Evolutionary conservation across 352 stramenopile genomes (phyloP).

Genomic region (Pythium insidiosum): DNA sequence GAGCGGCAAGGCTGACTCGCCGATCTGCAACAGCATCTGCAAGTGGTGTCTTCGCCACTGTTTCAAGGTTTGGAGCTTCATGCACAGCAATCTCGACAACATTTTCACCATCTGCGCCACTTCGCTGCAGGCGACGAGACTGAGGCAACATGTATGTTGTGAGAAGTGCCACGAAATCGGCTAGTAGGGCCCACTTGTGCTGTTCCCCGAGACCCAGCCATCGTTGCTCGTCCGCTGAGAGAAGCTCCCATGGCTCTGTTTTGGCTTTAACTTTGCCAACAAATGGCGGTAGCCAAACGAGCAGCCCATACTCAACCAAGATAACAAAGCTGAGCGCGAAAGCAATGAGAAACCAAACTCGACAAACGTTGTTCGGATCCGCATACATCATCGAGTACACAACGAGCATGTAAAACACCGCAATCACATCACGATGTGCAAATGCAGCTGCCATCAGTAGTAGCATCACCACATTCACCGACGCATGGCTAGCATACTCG

Average conservation of each 20-base stretch:
- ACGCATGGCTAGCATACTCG: constrained; percentile 66
- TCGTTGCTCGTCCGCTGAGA: constrained; percentile 47
- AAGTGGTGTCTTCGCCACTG: too few relatives aligned
- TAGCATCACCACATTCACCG: constrained; percentile 72
- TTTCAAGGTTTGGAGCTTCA: too few relatives aligned
- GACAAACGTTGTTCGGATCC: constrained; percentile 34
- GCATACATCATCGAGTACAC: constrained; percentile 80
- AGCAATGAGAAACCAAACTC: constrained; percentile 44
- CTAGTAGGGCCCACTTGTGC: constrained; percentile 69
- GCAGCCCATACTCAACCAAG: constrained; percentile 59
- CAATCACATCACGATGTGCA: constrained; percentile 67
- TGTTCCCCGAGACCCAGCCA: constrained; percentile 64
- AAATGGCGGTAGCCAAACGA: constrained; percentile 64
- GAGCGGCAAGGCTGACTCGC: too few relatives aligned
- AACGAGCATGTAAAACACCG: constrained; percentile 68
- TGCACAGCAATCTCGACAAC: constrained; percentile 23
- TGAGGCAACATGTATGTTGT: constrained; percentile 62
- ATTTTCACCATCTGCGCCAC: constrained; percentile 12
- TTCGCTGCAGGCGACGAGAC: too few relatives aligned
- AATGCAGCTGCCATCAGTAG: constrained; percentile 74
- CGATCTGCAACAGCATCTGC: too few relatives aligned
- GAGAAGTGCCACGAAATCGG: constrained; percentile 66
- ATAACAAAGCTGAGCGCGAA: constrained; percentile 54
- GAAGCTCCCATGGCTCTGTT: constrained; percentile 42
- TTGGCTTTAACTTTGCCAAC: constrained; percentile 47